Conservation (phyloP, 345 rosid genomes). For the Hibiscus mutabilis region DNA sequence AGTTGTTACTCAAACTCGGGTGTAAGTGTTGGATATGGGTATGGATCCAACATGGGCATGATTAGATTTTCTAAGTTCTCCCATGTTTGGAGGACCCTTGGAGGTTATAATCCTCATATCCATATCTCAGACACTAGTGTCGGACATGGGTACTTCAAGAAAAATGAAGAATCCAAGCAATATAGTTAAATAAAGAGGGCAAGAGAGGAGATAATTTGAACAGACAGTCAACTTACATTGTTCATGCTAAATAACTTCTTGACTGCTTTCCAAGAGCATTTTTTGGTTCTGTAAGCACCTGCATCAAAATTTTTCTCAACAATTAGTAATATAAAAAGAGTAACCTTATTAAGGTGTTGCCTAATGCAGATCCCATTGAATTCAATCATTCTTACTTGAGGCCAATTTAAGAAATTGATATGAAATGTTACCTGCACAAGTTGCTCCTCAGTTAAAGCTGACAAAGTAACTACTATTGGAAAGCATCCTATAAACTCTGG, state of each 20-base stretch:
- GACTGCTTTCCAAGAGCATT: conserved; percentile 93
- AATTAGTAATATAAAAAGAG: neutral
- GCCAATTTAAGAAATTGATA: conserved; percentile 5
- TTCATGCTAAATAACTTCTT: conserved; percentile 91
- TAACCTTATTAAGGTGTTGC: neutral
- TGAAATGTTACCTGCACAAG: conserved; percentile 56
- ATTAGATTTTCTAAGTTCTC: no score
- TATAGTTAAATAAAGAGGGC: neutral
- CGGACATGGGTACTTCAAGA: neutral
- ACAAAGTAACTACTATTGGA: conserved; percentile 84
- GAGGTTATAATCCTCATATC: neutral
- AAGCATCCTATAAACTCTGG: conserved; percentile 97
- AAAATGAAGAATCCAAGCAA: neutral
- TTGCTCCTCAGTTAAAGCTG: conserved; percentile 86
- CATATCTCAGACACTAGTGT: neutral
- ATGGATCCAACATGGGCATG: no score
- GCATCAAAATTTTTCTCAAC: conserved; percentile 10
- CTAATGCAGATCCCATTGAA: neutral
- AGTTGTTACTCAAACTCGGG: neutral
- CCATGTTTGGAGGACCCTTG: no score
- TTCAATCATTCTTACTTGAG: neutral
- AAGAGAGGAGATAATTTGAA: conserved; percentile 8
- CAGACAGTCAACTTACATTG: conserved; percentile 38
- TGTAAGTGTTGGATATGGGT: no score
- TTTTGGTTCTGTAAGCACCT: conserved; percentile 88